Percentiles rank a stretch among this genome's conserved stretches.
These are phyloP conservation scores for Pluteus cervinus DNA, from an alignment of 768 basidiomycete species.

Conservation along the genomic window DNA sequence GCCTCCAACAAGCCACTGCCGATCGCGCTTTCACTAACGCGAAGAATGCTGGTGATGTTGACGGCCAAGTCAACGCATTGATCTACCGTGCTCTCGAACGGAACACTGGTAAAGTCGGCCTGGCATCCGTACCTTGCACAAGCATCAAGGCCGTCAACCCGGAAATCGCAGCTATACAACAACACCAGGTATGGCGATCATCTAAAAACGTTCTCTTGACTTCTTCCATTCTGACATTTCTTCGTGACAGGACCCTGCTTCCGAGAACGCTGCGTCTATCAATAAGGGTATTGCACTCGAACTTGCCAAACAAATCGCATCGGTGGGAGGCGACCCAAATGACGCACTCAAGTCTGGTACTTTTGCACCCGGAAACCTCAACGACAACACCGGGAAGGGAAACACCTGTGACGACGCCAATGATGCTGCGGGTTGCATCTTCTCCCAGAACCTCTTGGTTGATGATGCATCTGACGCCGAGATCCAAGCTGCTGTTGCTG, in stretches of 20 bases:
- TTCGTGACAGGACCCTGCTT: conserved; percentile 49
- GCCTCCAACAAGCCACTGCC: conserved; percentile 60
- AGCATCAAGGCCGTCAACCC: conserved; percentile 52
- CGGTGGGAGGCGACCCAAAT: conserved; percentile 57
- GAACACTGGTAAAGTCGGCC: conserved; percentile 54
- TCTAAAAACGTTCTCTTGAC: neutral
- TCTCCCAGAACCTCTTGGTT: conserved; percentile 55
- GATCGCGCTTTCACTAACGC: conserved; percentile 73
- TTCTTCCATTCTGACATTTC: neutral
- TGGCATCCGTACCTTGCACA: conserved; percentile 41
- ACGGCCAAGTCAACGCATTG: conserved; percentile 51
- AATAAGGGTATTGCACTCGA: conserved; percentile 63
- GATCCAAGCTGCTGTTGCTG: conserved; percentile 47
- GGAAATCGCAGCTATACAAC: conserved; percentile 58
- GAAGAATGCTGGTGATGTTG: conserved; percentile 52
- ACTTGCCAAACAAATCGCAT: conserved; percentile 57
- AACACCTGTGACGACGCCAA: conserved; percentile 48
- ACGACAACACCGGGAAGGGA: conserved; percentile 48
- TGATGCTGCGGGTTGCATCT: conserved; percentile 56
- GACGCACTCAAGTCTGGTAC: conserved; percentile 56
- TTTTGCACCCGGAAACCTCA: conserved; percentile 49
- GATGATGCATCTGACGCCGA: conserved; percentile 50
- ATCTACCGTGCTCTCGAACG: conserved; percentile 63
- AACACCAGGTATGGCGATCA: conserved; percentile 42
- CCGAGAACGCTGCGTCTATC: conserved; percentile 43